A percentile compares a stretch with the other conserved stretches of the same genome.
These are phyloP conservation scores for Apostasia shenzhenica DNA, from an alignment of 106 monocot genomes.

Conservation along the genomic window DNA sequence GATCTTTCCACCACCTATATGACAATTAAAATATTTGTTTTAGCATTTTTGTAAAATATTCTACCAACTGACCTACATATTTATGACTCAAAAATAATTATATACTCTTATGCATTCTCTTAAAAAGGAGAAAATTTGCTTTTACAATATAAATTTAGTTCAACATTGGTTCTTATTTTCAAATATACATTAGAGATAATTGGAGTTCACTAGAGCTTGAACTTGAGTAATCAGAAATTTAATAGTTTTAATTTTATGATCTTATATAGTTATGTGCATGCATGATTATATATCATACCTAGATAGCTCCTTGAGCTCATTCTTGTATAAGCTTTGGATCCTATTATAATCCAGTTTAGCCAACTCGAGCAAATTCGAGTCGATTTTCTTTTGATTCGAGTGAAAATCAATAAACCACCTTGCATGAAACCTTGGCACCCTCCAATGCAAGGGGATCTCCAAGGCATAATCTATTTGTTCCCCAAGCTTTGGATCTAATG, in stretches of 20 bases:
- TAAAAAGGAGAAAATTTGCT: constrained; percentile 6
- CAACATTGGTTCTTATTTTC: no score
- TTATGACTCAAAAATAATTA: constrained; percentile 20
- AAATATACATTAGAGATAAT: no score
- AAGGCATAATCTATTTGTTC: constrained; percentile 17
- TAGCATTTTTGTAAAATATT: neutral
- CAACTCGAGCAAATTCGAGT: constrained; percentile 21
- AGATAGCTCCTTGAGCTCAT: constrained; percentile 18
- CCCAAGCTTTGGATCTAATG: neutral
- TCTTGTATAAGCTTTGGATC: constrained; percentile 24
- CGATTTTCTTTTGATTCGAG: constrained; percentile 6
- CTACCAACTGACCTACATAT: neutral
- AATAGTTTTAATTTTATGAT: no score
- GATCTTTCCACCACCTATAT: constrained; percentile 2
- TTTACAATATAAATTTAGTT: constrained; percentile 33
- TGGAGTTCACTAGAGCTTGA: no score
- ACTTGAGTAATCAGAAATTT: no score
- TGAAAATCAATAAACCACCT: constrained; percentile 30
- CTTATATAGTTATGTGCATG: no score
- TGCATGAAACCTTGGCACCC: constrained; percentile 22
- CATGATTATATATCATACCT: constrained; percentile 12
- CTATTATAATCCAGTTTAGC: constrained; percentile 50
- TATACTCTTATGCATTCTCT: constrained; percentile 34
- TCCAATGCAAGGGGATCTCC: constrained; percentile 44
- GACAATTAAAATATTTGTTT: neutral